These are phyloP conservation scores for Cryphonectria carpinicola DNA, from an alignment of 2,329 filamentous ascomycete species.

Conservation along the genomic window DNA sequence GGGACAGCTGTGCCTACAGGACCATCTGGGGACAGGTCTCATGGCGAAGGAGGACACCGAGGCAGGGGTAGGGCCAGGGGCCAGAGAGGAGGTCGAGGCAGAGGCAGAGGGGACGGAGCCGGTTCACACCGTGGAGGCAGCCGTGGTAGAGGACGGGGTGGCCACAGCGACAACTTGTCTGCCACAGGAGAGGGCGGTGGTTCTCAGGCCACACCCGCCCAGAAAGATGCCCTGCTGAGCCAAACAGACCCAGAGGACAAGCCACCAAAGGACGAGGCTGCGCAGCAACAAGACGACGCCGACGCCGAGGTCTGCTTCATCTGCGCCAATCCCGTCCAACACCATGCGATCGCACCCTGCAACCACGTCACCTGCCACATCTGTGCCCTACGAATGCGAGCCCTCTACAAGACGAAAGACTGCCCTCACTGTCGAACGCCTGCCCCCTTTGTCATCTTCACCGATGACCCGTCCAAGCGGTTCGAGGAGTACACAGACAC, in stretches of 20 bases:
- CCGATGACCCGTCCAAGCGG: slow-evolving; percentile 78
- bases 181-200: slow-evolving; percentile 21
- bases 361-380: slow-evolving; percentile 98
- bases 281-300: slow-evolving; percentile 37
- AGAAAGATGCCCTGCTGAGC: slow-evolving; percentile 23
- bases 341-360: slow-evolving; percentile 88
- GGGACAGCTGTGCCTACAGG: slow-evolving; percentile 29
- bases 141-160: slow-evolving; percentile 40
- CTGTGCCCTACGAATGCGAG: slow-evolving; percentile 86
- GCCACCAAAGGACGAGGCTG: slow-evolving; percentile 20
- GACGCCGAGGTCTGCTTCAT: slow-evolving; percentile 95
- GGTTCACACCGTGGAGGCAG: slow-evolving; percentile 43
- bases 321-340: slow-evolving; percentile 86
- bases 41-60: slow-evolving; percentile 41
- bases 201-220: slow-evolving; percentile 17
- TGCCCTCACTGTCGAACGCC: slow-evolving; percentile 90
- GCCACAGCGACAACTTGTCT: slow-evolving; percentile 27
- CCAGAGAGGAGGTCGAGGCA: slow-evolving; percentile 47
- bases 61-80: slow-evolving; percentile 49
- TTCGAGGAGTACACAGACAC: slow-evolving; percentile 79
- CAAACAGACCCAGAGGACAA: background rate
- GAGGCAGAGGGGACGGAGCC: slow-evolving; percentile 41
- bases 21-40: slow-evolving; percentile 32
- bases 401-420: slow-evolving; percentile 93
- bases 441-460: slow-evolving; percentile 88